Evolutionary conservation across 2,329 filamentous ascomycete species (phyloP).

Genomic region (Exophiala viscosa): DNA sequence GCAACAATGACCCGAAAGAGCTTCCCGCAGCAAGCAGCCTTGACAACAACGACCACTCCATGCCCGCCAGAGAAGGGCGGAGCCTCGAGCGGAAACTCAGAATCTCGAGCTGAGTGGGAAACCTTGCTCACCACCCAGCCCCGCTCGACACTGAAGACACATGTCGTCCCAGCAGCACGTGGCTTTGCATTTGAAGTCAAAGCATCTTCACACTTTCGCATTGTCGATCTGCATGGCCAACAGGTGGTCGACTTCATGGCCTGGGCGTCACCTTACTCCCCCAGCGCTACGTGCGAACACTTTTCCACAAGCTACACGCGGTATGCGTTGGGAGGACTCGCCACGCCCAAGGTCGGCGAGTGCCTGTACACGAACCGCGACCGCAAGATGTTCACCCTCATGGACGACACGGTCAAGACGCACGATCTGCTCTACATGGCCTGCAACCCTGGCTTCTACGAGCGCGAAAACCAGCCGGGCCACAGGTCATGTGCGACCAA

Average conservation of each 20-base stretch:
- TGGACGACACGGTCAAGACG: constrained; percentile 38
- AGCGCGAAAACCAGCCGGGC: constrained; percentile 31
- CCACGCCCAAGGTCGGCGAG: constrained; percentile 35
- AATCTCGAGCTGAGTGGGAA: not conserved
- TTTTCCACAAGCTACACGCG: constrained; percentile 39
- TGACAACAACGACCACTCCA: not conserved
- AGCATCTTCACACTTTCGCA: constrained; percentile 36
- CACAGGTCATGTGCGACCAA: constrained; percentile 39
- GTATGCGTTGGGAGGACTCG: constrained; percentile 35
- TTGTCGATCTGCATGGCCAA: constrained; percentile 39
- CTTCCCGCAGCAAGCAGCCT: not conserved
- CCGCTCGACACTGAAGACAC: constrained; percentile 4
- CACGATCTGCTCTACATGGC: constrained; percentile 43
- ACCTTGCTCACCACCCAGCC: not conserved
- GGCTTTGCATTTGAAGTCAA: constrained; percentile 35
- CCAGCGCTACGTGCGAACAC: constrained; percentile 29
- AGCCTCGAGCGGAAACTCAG: not conserved
- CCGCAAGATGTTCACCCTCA: constrained; percentile 35
- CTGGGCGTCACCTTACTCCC: constrained; percentile 31
- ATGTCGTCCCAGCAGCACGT: constrained; percentile 21
- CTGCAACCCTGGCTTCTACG: constrained; percentile 39
- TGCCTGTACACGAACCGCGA: constrained; percentile 38
- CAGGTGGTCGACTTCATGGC: constrained; percentile 42
- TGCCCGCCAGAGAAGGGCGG: not conserved
- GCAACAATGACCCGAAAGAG: too few species aligned